Conservation (phyloP, 2,329 filamentous ascomycete species). For the Beauveria pseudobassiana region DNA sequence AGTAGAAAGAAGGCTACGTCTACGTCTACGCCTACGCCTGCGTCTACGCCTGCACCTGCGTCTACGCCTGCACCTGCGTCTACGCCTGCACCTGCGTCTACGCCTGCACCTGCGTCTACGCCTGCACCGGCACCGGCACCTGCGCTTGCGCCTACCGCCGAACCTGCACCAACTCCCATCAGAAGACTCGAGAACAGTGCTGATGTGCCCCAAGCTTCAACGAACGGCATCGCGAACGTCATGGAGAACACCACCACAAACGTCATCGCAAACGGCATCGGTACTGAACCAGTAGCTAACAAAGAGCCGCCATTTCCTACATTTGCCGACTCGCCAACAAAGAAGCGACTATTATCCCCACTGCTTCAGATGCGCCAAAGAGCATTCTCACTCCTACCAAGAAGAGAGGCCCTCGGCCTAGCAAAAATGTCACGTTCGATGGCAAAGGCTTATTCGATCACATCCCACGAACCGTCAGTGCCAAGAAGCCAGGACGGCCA, state of each 20-base stretch:
- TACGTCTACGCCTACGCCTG: background rate
- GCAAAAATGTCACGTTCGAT: slow-evolving; percentile 51
- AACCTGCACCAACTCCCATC: background rate
- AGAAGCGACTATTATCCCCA: slow-evolving; percentile 7
- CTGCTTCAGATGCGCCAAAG: slow-evolving; percentile 30
- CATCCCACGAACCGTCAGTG: slow-evolving; percentile 32
- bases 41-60: background rate
- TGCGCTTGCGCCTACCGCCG: background rate
- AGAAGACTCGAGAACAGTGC: slow-evolving; percentile 2
- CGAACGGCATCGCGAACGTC: background rate
- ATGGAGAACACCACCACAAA: background rate
- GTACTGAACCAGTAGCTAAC: background rate
- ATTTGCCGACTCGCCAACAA: slow-evolving; percentile 8
- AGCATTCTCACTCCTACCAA: slow-evolving; percentile 50
- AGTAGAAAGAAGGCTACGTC: slow-evolving; percentile 5
- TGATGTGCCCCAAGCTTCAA: slow-evolving; percentile 11
- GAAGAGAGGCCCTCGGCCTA: slow-evolving; percentile 30
- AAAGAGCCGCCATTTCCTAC: background rate
- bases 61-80: background rate
- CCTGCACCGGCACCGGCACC: background rate
- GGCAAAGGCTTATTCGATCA: slow-evolving; percentile 42
- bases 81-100: background rate
- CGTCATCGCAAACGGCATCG: background rate
- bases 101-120: too few species aligned
- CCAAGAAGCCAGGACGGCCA: slow-evolving; percentile 21